These are phyloP conservation scores for Coniferiporia weirii DNA, from an alignment of 1,284 basidiomycete species.

Conservation along the genomic window DNA sequence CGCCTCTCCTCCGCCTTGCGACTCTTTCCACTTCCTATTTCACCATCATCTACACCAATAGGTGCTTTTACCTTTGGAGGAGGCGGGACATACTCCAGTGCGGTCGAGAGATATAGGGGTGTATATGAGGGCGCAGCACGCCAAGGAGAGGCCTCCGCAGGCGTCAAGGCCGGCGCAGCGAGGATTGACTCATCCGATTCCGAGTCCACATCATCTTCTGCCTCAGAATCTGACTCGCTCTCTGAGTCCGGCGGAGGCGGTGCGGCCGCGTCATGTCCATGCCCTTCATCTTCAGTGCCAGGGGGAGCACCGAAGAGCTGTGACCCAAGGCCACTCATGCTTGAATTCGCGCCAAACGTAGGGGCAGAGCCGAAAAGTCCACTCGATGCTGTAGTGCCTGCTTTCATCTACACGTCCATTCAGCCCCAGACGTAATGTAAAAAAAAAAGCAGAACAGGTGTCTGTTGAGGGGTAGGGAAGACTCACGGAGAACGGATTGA, in stretches of 20 bases:
- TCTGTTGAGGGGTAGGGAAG: neutral
- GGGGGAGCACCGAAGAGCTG: conserved; percentile 15
- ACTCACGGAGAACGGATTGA: conserved; percentile 69
- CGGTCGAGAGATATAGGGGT: conserved; percentile 68
- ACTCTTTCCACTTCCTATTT: conserved; percentile 29
- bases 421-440: neutral
- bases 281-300: conserved; percentile 8
- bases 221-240: conserved; percentile 16
- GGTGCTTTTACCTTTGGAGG: conserved; percentile 43
- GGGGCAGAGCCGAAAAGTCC: conserved; percentile 9
- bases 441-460: neutral
- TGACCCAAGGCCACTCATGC: conserved; percentile 6
- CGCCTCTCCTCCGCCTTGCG: conserved; percentile 10
- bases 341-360: neutral
- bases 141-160: conserved; percentile 61
- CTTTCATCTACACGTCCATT: conserved; percentile 20
- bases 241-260: conserved; percentile 12
- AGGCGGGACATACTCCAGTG: conserved; percentile 61
- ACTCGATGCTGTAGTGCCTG: neutral
- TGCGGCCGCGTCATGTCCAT: conserved; percentile 5
- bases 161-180: conserved; percentile 53
- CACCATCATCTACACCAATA: conserved; percentile 35
- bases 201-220: conserved; percentile 12
- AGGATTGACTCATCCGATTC: conserved; percentile 33
- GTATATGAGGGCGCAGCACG: conserved; percentile 52